Evolutionary conservation across 2,329 filamentous ascomycete genomes (phyloP), one percentile per base, ranked within the genome.

Genomic region (Stagonosporopsis tanaceti): DNA sequence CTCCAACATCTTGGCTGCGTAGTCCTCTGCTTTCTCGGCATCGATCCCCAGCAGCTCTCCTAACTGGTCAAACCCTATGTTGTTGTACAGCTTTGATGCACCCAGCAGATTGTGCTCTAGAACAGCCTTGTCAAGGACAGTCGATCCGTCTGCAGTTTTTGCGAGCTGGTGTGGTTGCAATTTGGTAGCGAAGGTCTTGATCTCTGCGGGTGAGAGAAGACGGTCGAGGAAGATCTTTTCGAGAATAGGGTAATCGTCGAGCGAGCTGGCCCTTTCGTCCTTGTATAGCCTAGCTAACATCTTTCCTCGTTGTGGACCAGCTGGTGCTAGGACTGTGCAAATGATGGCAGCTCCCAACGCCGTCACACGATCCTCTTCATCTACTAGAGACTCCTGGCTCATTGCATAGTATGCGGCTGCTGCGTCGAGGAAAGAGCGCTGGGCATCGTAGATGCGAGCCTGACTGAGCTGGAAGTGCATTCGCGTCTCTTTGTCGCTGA

Each of bases 191-290:
- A 99, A 99, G 53, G 91, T 88, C 35, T 88, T 87, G 39, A 97
- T 92, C 78, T 99, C 95, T n/a, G 83, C 85, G 0, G 89, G 87
- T 0, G 87, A 86, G 46, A 99, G 83, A 3, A 99, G 82, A 6
- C 93, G 87, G 76, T 98, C 92, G 46, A 98, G 84, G 76, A 96
- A 97, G 87, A 99, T 98, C 82, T 98, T 98, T 81, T 98, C 95
- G 14, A 99, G 81, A 51, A 99, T 97, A 46, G 87, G 83, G 72
- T 90, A 94, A 78, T 98, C 92, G 30, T 89, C 86, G 2, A 95
- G 85, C 47, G 88, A 85, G 3, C 83, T 81, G 0, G 91, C 85
- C 28, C 95, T 87, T 64, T 98, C 95, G 76, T 99, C 95, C 77
- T 96, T 97, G 84, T 97, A 97, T 14, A 99, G 81, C 50, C 90